Base-by-base conservation (phyloP, 2,329 filamentous ascomycete genomes). In the Diaporthe sp. region DNA sequence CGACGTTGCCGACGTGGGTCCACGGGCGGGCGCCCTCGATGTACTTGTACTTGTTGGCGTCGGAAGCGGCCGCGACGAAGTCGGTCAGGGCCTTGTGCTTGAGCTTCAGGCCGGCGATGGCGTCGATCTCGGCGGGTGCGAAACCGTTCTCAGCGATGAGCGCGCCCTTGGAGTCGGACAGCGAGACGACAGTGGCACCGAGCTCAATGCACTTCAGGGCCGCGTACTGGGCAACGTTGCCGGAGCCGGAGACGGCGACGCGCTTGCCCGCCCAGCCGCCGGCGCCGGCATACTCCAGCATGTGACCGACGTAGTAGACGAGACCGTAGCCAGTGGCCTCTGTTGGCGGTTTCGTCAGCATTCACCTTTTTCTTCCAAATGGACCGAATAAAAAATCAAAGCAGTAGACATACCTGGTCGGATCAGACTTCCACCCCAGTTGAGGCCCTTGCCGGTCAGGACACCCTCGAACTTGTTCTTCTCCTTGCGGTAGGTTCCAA, bases 251-350 rank as follows among this genome's bases (percentile, higher is more conserved):
- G 85, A 99, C 94, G 85, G 96, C 95, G 75, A 98, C 97, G 76
- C 93, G 93, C 92, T 98, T 98, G 87, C 95, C 96, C 78, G 91
- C 86, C 88, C 98, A 98, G 80, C 90, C 91, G 83, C 97, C 95
- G 84, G 93, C 93, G 85, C 95, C 95, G 80, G 95, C 94, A 86
- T 98, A 93, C 85, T 94, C 89, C 83, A 98, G 96, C 96, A 98
- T 98, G 90, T 98, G 94, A 81, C 94, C 90, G 83, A 98, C 95
- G 85, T 98, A 98, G 92, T 98, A 98, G 85, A 98, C 93, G 77
- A 98, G 92, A 86, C 97, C 97, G 87, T 95, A 98, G 76, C 97
- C 97, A 75, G 97, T 99, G 81, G 97, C 97, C 90, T 99, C 96
- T 86, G 81, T 79, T 75, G 20, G 20, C 13, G 31, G 49, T 31